Evolutionary conservation across 148 eudicot genomes (phyloP), one percentile per base, ranked within the genome.

Genomic region (Mesembryanthemum crystallinum): DNA sequence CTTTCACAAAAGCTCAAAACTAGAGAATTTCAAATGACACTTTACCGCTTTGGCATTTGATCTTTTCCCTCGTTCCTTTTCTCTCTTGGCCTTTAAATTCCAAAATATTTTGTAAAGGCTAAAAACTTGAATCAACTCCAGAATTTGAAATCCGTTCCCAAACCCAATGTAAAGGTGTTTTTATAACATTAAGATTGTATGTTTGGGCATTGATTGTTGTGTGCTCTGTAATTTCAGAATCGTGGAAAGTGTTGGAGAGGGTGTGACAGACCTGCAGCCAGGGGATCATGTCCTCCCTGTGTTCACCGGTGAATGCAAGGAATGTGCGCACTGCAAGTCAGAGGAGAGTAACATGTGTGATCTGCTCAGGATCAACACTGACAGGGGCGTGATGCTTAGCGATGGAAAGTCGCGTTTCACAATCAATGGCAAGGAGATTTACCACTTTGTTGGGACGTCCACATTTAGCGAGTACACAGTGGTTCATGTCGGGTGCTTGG

Each of bases 241-340:
- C 72, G 93, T 91, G 71, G 96, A 89, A 81, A 89, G 93, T 45
- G 85, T 89, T 25, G 96, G 96, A 47, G 96, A 91, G 68, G 96
- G 96, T 8, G 93, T 91, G 74, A 87, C 92, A 2, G 94, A 88
- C 0, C 74, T 90, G 4, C 71, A 81, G 54, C 88, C 88, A 6
- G 94, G 94, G 30, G 94, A 90, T 73, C 88, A 88, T 64, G 94
- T 90, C 24, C 87, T 90, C 30, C 92, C 94, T 0, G 84, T 90
- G 2, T 90, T 90, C 80, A 88, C 92, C 0, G 94, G 94, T 3
- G 94, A 90, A 77, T 90, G 94, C 57, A 78, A 78, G 71, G 87
- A 90, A 28, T 90, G 94, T 49, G 81, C 85, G 23, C 94, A 90
- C 71, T 90, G 94, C 78, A 88, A 83, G 66, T 88, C 94, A 1